These are phyloP conservation scores for Achaetomiella virescens DNA, from an alignment of 495 filamentous ascomycete species.

Conservation along the genomic window DNA sequence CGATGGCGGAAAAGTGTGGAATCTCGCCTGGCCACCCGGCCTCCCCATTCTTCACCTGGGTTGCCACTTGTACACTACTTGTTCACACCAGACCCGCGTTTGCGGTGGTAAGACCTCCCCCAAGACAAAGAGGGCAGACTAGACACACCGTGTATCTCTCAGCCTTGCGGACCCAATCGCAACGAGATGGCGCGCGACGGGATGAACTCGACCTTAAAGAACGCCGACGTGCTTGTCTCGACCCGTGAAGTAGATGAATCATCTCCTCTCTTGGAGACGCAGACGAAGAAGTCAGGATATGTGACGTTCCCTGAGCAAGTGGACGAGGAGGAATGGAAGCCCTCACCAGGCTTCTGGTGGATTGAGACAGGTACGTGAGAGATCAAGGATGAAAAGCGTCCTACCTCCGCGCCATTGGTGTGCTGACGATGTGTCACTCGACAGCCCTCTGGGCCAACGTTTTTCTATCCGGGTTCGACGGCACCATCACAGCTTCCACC, in stretches of 20 bases:
- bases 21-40: background rate
- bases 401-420: background rate
- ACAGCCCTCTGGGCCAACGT: constrained; percentile 58
- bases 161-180: background rate
- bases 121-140: background rate
- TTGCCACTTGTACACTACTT: background rate
- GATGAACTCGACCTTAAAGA: background rate
- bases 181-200: background rate
- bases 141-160: background rate
- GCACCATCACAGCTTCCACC: constrained; percentile 60
- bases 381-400: background rate
- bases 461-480: constrained; percentile 59
- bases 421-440: constrained; percentile 20
- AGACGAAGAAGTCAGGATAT: constrained; percentile 16
- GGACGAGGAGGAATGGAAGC: constrained; percentile 22
- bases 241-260: constrained; percentile 12
- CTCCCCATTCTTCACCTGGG: background rate
- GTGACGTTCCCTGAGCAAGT: constrained; percentile 17
- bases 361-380: constrained; percentile 30
- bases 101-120: background rate
- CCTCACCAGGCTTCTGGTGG: constrained; percentile 32
- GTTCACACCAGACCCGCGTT: background rate
- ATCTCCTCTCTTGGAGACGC: constrained; percentile 20
- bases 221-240: background rate
- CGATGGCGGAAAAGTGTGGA: background rate